Conservation (phyloP, 2,329 filamentous ascomycete genomes). For the Aspergillus sp. region DNA sequence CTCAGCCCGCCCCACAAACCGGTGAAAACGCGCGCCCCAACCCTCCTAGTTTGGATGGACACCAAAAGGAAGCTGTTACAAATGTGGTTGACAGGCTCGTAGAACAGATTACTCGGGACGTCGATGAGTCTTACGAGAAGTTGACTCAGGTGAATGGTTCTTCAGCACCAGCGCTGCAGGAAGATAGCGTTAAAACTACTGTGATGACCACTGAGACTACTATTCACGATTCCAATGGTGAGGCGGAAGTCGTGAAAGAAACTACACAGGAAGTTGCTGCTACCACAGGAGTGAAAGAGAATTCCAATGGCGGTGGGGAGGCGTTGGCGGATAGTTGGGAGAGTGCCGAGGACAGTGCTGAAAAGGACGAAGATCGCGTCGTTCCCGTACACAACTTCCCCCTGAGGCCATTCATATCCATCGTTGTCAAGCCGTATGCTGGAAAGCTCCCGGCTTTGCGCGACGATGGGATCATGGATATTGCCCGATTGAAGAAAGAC, state of each 20-base stretch:
- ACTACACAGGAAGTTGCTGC: conserved; percentile 42
- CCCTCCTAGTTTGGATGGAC: conserved; percentile 28
- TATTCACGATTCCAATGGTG: conserved; percentile 43
- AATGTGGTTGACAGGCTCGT: conserved; percentile 69
- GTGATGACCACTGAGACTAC: conserved; percentile 32
- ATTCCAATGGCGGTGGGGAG: conserved; percentile 55
- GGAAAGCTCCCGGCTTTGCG: conserved; percentile 62
- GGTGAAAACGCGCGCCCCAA: conserved; percentile 16
- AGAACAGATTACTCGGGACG: conserved; percentile 57
- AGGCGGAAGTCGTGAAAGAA: conserved; percentile 56
- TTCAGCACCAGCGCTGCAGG: conserved; percentile 28
- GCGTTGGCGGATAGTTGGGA: conserved; percentile 86
- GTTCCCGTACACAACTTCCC: conserved; percentile 93
- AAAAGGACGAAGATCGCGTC: conserved; percentile 64
- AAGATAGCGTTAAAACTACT: conserved; percentile 38
- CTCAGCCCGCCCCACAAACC: conserved; percentile 11
- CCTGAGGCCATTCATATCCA: conserved; percentile 92
- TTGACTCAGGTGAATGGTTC: conserved; percentile 54
- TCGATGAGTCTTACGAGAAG: conserved; percentile 64
- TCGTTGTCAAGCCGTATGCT: conserved; percentile 59
- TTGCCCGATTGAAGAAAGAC: conserved; percentile 92
- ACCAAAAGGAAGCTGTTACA: conserved; percentile 65
- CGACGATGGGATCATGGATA: conserved; percentile 81
- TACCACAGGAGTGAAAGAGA: conserved; percentile 51
- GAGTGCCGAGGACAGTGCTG: conserved; percentile 69